A percentile compares a stretch with the other conserved stretches of the same genome.
phyloP scores from a whole-genome alignment of 148 eudicot genomes.

The Drosera capensis region DNA sequence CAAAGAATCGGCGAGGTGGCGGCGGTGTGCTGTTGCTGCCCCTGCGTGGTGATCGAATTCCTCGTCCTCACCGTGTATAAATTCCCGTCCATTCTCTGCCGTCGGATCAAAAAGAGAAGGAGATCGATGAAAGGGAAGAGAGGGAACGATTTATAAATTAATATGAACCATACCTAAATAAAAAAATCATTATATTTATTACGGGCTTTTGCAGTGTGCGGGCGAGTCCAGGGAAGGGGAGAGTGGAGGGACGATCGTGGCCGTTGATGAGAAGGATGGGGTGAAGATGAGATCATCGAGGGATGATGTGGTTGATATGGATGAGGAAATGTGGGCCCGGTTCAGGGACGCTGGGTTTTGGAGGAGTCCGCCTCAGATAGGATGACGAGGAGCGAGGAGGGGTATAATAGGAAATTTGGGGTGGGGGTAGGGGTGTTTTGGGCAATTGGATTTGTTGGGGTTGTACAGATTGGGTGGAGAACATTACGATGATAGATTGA shows the following conservation, averaged over 20 bases:
- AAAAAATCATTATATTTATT: too few relatives aligned
- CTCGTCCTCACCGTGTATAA: constrained; percentile 33
- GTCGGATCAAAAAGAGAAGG: too few relatives aligned
- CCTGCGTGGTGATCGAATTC: constrained; percentile 32
- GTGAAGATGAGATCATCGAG: constrained; percentile 20
- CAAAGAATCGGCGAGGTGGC: constrained; percentile 40
- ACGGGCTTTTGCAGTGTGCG: too few relatives aligned
- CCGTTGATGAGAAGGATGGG: constrained; percentile 9
- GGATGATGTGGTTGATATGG: constrained; percentile 29
- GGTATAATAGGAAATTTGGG: neutral
- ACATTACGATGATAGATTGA: too few relatives aligned
- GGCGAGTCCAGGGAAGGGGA: neutral
- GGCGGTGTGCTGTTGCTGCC: constrained; percentile 66
- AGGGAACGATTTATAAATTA: too few relatives aligned
- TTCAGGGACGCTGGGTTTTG: constrained; percentile 54
- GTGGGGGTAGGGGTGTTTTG: too few relatives aligned
- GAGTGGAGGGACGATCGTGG: constrained; percentile 17
- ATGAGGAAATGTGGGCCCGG: constrained; percentile 48
- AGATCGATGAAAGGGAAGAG: too few relatives aligned
- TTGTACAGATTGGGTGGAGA: too few relatives aligned
- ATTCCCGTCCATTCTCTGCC: constrained; percentile 32
- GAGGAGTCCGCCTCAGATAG: constrained; percentile 50
- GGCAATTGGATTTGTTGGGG: too few relatives aligned
- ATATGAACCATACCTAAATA: too few relatives aligned
- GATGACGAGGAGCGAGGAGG: too few relatives aligned